Percentiles rank a stretch among this genome's conserved stretches.
phyloP scores from a whole-genome alignment of 805 yeast species.

The Yarrowia osloensis region DNA sequence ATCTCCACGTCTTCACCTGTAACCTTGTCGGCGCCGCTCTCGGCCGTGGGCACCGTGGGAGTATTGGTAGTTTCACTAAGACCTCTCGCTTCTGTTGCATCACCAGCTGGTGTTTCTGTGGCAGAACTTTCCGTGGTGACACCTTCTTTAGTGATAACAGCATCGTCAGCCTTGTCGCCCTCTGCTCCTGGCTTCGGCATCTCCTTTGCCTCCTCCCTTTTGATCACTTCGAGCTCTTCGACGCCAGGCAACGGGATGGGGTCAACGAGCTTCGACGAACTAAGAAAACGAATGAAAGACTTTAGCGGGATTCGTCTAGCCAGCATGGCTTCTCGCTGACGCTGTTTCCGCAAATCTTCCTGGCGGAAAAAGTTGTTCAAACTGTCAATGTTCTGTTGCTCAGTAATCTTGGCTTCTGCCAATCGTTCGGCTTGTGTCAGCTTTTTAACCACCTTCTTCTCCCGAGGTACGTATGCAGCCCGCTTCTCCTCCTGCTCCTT shows the following conservation, averaged over 20 bases:
- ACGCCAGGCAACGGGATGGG: constrained; percentile 46
- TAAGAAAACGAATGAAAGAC: constrained; percentile 57
- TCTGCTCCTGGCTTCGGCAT: constrained; percentile 33
- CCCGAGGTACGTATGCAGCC: constrained; percentile 45
- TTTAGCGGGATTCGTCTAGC: constrained; percentile 63
- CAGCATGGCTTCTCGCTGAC: constrained; percentile 69
- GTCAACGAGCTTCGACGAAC: constrained; percentile 54
- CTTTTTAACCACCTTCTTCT: constrained; percentile 36
- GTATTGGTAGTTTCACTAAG: background rate
- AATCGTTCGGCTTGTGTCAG: constrained; percentile 71
- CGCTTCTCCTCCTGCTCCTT: constrained; percentile 66
- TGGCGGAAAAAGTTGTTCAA: constrained; percentile 78
- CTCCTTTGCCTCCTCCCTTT: constrained; percentile 45
- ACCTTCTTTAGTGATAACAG: background rate
- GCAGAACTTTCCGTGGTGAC: background rate
- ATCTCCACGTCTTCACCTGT: background rate
- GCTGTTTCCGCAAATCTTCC: constrained; percentile 76
- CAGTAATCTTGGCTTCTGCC: constrained; percentile 87
- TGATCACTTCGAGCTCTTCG: constrained; percentile 40
- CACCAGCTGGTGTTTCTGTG: background rate
- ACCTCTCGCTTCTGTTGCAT: background rate
- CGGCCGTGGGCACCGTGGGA: constrained; percentile 33
- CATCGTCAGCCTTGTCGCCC: background rate
- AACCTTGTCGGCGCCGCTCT: background rate
- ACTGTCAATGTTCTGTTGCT: constrained; percentile 69